phyloP scores from a whole-genome alignment of 768 basidiomycete species.

The Trametes gibbosa region DNA sequence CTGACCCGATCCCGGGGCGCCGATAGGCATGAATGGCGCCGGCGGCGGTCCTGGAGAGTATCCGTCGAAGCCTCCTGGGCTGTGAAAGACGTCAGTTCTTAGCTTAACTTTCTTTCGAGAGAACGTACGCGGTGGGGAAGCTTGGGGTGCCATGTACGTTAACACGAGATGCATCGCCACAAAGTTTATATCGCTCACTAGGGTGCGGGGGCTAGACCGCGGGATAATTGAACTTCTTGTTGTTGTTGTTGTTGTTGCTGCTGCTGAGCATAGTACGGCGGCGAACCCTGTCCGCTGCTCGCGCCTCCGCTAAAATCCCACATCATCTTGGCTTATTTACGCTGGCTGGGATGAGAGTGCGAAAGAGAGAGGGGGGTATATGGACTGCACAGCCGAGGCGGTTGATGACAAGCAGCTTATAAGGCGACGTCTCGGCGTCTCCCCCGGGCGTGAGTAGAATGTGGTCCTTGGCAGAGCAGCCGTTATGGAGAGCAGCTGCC shows the following conservation, averaged over 20 bases:
- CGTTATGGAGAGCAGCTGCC: conserved; percentile 1
- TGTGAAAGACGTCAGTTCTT: background rate
- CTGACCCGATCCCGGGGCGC: conserved; percentile 7
- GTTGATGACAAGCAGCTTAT: conserved; percentile 13
- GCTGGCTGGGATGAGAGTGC: background rate
- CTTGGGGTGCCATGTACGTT: background rate
- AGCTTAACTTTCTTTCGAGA: background rate
- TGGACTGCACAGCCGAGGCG: conserved; percentile 13
- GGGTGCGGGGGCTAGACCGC: too few relatives aligned
- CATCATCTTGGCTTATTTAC: conserved; percentile 13
- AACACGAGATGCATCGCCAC: background rate
- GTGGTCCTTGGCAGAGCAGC: conserved; percentile 7
- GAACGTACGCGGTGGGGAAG: conserved; percentile 9
- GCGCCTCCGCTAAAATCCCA: conserved; percentile 17
- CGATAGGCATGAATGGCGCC: conserved; percentile 19
- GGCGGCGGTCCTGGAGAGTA: conserved; percentile 1
- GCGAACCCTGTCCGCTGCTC: conserved; percentile 3
- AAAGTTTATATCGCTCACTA: background rate
- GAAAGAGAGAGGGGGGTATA: conserved; percentile 2
- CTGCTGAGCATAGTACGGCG: conserved; percentile 5
- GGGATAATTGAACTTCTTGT: background rate
- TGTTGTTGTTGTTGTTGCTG: background rate
- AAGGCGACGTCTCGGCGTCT: conserved; percentile 6
- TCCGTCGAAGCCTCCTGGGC: background rate
- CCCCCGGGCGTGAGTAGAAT: background rate